These are phyloP conservation scores for Yarrowia sp. DNA, from an alignment of 805 yeast species.

Conservation along the genomic window DNA sequence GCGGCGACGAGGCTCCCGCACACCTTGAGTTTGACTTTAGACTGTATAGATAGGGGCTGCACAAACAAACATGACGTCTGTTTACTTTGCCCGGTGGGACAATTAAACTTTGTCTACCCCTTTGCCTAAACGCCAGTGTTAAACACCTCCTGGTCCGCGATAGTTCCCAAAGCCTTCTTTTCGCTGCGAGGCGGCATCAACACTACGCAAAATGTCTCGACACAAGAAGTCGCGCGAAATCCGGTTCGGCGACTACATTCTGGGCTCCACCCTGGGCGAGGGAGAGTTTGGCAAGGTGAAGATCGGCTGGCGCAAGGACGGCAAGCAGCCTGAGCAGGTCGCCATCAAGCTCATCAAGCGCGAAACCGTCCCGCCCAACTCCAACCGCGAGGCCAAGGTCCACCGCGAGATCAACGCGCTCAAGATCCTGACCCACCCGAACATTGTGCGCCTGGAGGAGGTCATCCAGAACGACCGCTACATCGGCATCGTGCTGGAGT, in stretches of 20 bases:
- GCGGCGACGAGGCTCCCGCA: too few relatives aligned
- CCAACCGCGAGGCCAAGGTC: constrained; percentile 83
- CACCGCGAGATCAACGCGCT: constrained; percentile 91
- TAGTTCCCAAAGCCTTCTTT: not conserved
- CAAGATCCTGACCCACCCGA: constrained; percentile 78
- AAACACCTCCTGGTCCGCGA: constrained; percentile 12
- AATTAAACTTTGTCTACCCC: constrained; percentile 16
- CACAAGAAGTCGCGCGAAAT: constrained; percentile 34
- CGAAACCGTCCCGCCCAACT: constrained; percentile 81
- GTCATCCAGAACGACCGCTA: constrained; percentile 91
- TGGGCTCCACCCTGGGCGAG: constrained; percentile 94
- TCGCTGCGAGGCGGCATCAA: too few relatives aligned
- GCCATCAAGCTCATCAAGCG: constrained; percentile 91
- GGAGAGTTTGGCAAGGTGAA: constrained; percentile 99
- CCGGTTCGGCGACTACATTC: constrained; percentile 82
- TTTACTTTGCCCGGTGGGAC: not conserved
- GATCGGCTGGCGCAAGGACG: constrained; percentile 90
- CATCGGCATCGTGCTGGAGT: constrained; percentile 93
- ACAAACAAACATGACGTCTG: constrained; percentile 26
- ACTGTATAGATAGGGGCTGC: constrained; percentile 26
- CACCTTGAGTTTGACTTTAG: constrained; percentile 9
- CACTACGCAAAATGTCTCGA: too few relatives aligned
- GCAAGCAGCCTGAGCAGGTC: constrained; percentile 47
- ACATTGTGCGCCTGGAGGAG: constrained; percentile 86
- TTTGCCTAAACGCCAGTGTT: constrained; percentile 20